A percentile compares a stretch with the other conserved stretches of the same genome.
These are phyloP conservation scores for Pichia sp. DNA, from an alignment of 1,139 yeast species.

Conservation along the genomic window DNA sequence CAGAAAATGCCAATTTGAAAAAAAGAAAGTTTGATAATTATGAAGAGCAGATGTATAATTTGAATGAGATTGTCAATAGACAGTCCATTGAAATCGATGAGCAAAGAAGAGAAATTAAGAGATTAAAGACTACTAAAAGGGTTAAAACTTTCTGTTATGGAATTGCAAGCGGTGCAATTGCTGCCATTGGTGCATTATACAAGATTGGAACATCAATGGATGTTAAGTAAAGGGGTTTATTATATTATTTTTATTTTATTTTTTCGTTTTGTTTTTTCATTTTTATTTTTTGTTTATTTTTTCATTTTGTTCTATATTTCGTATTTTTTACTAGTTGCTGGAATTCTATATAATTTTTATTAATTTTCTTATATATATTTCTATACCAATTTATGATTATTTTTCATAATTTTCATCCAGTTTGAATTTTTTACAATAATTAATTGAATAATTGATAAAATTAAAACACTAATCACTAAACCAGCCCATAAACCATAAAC, in stretches of 20 bases:
- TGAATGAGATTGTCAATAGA: not conserved
- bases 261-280: not conserved
- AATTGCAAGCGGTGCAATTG: slow-evolving; percentile 10
- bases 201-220: slow-evolving; percentile 7
- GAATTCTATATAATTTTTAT: not conserved
- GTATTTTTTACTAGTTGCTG: not conserved
- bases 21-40: not conserved
- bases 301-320: not conserved
- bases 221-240: not conserved
- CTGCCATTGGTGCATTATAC: slow-evolving; percentile 12
- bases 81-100: slow-evolving; percentile 1
- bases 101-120: slow-evolving; percentile 1
- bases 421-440: slow-evolving; percentile 42
- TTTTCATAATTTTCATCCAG: slow-evolving; percentile 44
- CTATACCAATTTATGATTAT: slow-evolving; percentile 17
- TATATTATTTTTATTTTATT: not conserved
- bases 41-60: not conserved
- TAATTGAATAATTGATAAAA: slow-evolving; percentile 58
- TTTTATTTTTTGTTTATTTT: not conserved
- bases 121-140: not conserved
- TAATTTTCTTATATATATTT: not conserved
- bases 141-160: slow-evolving; percentile 7
- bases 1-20: not conserved
- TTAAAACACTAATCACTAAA: slow-evolving; percentile 63
- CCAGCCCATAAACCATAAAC: slow-evolving; percentile 83